Percentiles rank a stretch among this genome's conserved stretches.
Evolutionary conservation across 2,329 filamentous ascomycete genomes (phyloP).

Genomic region (Xylariaceae sp.): DNA sequence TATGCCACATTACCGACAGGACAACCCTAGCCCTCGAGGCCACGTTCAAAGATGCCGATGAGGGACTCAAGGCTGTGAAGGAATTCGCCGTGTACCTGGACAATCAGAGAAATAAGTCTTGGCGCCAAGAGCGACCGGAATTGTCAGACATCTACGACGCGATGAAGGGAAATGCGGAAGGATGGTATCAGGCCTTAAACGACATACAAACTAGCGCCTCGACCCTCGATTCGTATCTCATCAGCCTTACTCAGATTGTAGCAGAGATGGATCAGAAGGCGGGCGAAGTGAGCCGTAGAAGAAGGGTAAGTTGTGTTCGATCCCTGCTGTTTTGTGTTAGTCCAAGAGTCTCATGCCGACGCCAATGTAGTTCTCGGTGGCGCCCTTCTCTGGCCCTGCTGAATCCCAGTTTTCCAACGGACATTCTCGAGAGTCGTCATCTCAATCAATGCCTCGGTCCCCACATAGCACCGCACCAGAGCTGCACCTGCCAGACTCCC

Average conservation of each 20-base stretch:
- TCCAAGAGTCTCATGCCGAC: slow-evolving; percentile 6
- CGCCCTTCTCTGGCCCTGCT: slow-evolving; percentile 27
- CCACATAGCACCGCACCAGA: slow-evolving; percentile 23
- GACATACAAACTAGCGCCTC: slow-evolving; percentile 69
- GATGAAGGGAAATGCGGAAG: slow-evolving; percentile 89
- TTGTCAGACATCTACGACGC: slow-evolving; percentile 72
- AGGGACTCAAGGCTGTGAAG: slow-evolving; percentile 69
- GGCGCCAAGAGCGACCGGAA: slow-evolving; percentile 56
- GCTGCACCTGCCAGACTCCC: slow-evolving; percentile 24
- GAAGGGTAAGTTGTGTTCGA: slow-evolving; percentile 52
- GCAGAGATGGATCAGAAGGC: slow-evolving; percentile 82
- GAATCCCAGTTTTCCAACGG: slow-evolving; percentile 18
- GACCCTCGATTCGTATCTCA: slow-evolving; percentile 62
- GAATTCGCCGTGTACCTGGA: slow-evolving; percentile 73
- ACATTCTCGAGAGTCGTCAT: slow-evolving; percentile 21
- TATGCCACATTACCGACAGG: slow-evolving; percentile 80
- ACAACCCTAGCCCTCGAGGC: slow-evolving; percentile 73
- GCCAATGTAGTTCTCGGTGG: slow-evolving; percentile 27
- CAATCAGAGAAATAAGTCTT: slow-evolving; percentile 56
- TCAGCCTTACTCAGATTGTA: slow-evolving; percentile 69
- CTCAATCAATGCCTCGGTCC: slow-evolving; percentile 22
- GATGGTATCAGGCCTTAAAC: slow-evolving; percentile 77
- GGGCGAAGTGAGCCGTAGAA: slow-evolving; percentile 74
- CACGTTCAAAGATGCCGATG: slow-evolving; percentile 69
- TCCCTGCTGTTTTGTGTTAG: not conserved